Conservation (phyloP, 176 grass and related monocot genomes). For the Eragrostis curvula region DNA sequence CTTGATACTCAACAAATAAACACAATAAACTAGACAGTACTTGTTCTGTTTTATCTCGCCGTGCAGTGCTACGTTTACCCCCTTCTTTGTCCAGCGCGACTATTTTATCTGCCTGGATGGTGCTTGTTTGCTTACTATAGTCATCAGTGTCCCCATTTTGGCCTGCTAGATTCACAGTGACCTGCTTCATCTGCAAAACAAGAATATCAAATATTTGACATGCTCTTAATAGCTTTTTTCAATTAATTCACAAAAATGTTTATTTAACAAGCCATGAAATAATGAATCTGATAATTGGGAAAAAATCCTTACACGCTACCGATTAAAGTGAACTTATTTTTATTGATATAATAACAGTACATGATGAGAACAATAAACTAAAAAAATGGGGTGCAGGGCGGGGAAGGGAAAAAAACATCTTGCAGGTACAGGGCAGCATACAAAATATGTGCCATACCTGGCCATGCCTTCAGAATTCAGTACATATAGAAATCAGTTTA, state of each 20-base stretch:
- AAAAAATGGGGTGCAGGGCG: not conserved
- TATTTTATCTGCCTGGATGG: conserved; percentile 21
- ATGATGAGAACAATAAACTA: not conserved
- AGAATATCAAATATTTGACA: not conserved
- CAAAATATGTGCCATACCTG: not conserved
- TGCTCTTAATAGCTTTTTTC: conserved; percentile 14
- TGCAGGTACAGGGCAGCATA: not conserved
- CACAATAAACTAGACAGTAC: conserved; percentile 3
- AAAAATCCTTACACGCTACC: not conserved
- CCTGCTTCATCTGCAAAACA: conserved; percentile 57
- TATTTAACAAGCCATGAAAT: not conserved
- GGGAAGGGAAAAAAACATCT: not conserved
- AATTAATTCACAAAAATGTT: conserved; percentile 9
- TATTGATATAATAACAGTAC: not conserved
- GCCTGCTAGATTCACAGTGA: conserved; percentile 29
- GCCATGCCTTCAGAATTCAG: not conserved
- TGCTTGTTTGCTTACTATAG: conserved; percentile 6
- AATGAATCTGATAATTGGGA: not conserved
- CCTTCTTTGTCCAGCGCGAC: conserved; percentile 32
- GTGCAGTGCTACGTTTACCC: not conserved
- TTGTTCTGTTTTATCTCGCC: conserved; percentile 36
- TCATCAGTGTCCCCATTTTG: conserved; percentile 27
- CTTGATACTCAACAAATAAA: conserved; percentile 8
- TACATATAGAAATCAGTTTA: not conserved
- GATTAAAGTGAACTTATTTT: not conserved